A percentile compares a stretch with the other conserved stretches of the same genome.
Conservation (phyloP, 306 rosid species). For the Begonia loranthoides region DNA sequence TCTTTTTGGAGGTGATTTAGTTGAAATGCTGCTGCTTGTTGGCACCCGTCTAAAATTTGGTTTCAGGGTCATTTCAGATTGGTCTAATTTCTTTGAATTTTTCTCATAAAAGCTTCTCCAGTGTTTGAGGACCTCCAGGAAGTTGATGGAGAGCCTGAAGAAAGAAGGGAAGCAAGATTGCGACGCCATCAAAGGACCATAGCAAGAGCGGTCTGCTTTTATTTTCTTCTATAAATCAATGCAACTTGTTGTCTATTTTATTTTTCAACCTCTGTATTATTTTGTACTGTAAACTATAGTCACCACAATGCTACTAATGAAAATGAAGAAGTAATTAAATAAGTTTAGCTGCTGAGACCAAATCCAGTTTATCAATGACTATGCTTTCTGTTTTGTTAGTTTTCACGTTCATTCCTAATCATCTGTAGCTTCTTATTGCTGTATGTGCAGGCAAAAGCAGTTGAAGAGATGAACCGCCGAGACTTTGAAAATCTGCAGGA, state of each 20-base stretch:
- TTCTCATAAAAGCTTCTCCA: slow-evolving; percentile 35
- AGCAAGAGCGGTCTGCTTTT: slow-evolving; percentile 56
- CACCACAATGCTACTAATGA: no score
- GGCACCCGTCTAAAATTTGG: slow-evolving; percentile 1
- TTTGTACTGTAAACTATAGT: no score
- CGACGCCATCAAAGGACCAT: slow-evolving; percentile 58
- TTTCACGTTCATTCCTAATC: slow-evolving; percentile 4
- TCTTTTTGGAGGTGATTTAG: slow-evolving; percentile 55
- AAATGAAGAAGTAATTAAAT: no score
- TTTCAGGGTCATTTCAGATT: neutral
- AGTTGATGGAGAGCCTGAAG: slow-evolving; percentile 83
- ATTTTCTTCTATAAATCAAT: neutral
- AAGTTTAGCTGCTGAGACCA: no score
- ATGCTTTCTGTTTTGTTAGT: no score
- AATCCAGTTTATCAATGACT: no score
- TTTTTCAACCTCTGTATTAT: no score
- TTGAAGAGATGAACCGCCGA: slow-evolving; percentile 88
- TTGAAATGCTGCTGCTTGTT: slow-evolving; percentile 4
- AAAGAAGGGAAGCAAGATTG: slow-evolving; percentile 68
- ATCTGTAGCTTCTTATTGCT: slow-evolving; percentile 10
- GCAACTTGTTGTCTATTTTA: no score
- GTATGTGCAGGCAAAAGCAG: slow-evolving; percentile 59
- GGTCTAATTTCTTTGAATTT: slow-evolving; percentile 4
- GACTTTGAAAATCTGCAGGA: slow-evolving; percentile 56
- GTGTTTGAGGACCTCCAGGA: slow-evolving; percentile 41